Base-by-base conservation (phyloP, 179 eudicot species). In the Pouteria campechiana region DNA sequence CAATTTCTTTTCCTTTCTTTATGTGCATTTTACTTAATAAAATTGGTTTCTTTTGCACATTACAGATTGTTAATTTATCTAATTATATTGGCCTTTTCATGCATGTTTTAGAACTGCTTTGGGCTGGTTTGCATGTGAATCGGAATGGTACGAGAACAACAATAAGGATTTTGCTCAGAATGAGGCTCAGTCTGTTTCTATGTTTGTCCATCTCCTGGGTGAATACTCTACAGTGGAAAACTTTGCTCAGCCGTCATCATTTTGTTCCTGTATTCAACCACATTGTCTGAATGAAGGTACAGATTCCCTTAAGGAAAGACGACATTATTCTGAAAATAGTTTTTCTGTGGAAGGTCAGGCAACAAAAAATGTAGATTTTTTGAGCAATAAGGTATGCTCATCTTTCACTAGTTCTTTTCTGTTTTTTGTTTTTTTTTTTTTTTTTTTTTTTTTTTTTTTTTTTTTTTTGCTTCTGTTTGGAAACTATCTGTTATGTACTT, bases 91-190 rank as follows among this genome's bases (percentile, higher is more conserved):
- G n/a, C 13, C 9, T 0, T 46, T 24, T 37, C 40, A 31, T 27
- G n/a, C 21, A n/a, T 28, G 6, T 22, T 69, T 48, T 86, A 92
- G 99, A 69, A 67, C 93, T 47, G 60, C 83, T 50, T 74, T 92
- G 59, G 99, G 96, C 42, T 92, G 96, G 96, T 92, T 92, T 73
- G 74, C 94, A 45, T 73, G 62, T 55, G 82, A 78, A 59, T 89
- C 99, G 48, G 96, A 87, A 56, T 92, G 94, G 96, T 83, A 64
- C 52, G 99, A 92, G 38, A 53, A 74, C 24, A 78, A 72, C 47
- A 87, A 78, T 55, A 64, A 57, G 50, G 72, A 69, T 47, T 83
- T 87, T 74, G 68, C 92, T 51, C 94, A 60, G 42, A 73, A 88
- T 64, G 99, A 92, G 69, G 92, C 94, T 43, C 99, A 87, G 41